Base-by-base conservation (phyloP, 306 rosid species). In the Adenanthera pavonina region DNA sequence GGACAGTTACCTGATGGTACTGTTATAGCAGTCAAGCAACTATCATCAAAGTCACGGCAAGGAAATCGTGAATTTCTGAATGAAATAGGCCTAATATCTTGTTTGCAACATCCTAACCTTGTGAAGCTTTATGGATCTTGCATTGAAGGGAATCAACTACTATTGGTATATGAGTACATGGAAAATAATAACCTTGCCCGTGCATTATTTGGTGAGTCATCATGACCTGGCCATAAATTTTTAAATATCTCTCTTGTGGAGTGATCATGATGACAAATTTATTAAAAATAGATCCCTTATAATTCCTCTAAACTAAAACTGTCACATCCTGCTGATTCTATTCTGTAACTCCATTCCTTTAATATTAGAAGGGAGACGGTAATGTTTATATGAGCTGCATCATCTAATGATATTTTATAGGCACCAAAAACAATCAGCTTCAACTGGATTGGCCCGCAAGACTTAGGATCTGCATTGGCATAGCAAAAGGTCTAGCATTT, bases 401-500 rank as follows among this genome's bases (percentile, higher is more conserved):
- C 25, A n/a, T 33, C 44, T 52, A 41, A 46, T 35, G 57, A 73
- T 65, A 9, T 51, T 79, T 36, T 78, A n/a, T 73, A 93, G 92
- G 89, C 71, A 80, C 77, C 6, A 78, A 72, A 64, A 14, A 36
- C 19, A 67, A 52, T 40, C 84, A 14, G 78, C 75, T 89, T 44
- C 75, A 70, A 38, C 25, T 90, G 79, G 89, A 87, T 56, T 91
- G 97, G 97, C 67, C 90, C 20, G 82, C 87, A 66, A 90, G 97
- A 82, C 81, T 64, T 56, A 86, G 83, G 79, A 91, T 93, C 65
- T 91, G 97, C 72, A 74, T 90, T 6, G 97, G 97, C 64, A 82
- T 93, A 74, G 94, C 97, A n/a, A 93, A 80, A 86, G 97, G 94
- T 41, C 84, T 93, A 54, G 90, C 92, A 69, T 93, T 90, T 84